Evolutionary conservation across 1,139 yeast genomes (phyloP).

Genomic region (Candida sanyaensis): DNA sequence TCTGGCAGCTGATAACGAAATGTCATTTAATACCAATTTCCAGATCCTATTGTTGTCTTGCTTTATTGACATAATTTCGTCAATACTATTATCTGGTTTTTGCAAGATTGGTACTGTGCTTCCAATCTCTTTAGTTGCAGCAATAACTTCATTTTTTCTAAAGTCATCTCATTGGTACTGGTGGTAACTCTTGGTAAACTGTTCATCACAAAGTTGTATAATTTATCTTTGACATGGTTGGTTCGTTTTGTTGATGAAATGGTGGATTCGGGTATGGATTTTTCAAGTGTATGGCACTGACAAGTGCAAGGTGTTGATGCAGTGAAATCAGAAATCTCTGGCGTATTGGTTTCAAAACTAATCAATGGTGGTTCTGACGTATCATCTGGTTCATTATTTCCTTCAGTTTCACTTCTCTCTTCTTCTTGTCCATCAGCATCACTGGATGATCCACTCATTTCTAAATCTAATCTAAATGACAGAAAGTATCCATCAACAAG

Average conservation of each 20-base stretch:
- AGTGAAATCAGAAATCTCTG: neutral
- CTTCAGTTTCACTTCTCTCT: neutral
- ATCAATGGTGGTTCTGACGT: neutral
- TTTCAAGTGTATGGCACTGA: conserved; percentile 7
- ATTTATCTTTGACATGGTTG: conserved; percentile 8
- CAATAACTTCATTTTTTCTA: neutral
- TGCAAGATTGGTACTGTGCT: neutral
- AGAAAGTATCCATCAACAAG: conserved; percentile 7
- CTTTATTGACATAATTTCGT: conserved; percentile 3
- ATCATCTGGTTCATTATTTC: neutral
- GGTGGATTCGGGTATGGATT: conserved; percentile 1
- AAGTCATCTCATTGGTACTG: conserved; percentile 3
- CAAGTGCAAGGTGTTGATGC: conserved; percentile 6
- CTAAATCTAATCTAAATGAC: conserved; percentile 8
- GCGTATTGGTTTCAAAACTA: neutral
- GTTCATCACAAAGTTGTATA: conserved; percentile 10
- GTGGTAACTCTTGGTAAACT: conserved; percentile 8
- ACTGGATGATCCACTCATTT: neutral
- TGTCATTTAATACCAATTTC: conserved; percentile 46
- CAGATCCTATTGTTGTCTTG: conserved; percentile 22
- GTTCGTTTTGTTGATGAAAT: conserved; percentile 2
- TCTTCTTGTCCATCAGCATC: neutral
- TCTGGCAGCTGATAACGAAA: conserved; percentile 53
- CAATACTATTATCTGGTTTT: conserved; percentile 1
- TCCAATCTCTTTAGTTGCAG: too few species aligned